A percentile compares a stretch with the other conserved stretches of the same genome.
Evolutionary conservation across 352 stramenopile species (phyloP).

Genomic region (Peronospora belbahrii): DNA sequence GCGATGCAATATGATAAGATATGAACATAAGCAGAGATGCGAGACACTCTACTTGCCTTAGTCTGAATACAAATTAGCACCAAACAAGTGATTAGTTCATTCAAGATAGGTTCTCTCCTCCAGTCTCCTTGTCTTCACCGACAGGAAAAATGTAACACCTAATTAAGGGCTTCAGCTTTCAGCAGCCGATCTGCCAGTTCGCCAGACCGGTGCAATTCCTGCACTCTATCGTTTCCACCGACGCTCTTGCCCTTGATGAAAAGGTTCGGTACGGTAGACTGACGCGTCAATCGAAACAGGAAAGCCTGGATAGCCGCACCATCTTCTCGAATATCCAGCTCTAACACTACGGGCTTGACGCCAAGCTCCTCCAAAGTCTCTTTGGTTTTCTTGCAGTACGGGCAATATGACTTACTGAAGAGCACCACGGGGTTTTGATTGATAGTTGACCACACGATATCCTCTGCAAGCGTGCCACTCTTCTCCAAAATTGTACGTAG

Average conservation of each 20-base stretch:
- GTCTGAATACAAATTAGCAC: neutral
- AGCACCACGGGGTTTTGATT: conserved; percentile 65
- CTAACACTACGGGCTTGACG: conserved; percentile 60
- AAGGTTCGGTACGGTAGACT: conserved; percentile 96
- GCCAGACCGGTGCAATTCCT: conserved; percentile 76
- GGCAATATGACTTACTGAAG: conserved; percentile 84
- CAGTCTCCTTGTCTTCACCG: conserved; percentile 2
- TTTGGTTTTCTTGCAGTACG: conserved; percentile 84
- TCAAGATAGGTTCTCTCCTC: conserved; percentile 5
- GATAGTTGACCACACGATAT: conserved; percentile 67
- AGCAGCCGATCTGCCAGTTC: conserved; percentile 88
- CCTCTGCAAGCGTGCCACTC: conserved; percentile 54
- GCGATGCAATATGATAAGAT: no score
- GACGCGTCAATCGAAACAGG: conserved; percentile 88
- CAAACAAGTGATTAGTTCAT: conserved; percentile 10
- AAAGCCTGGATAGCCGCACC: conserved; percentile 88
- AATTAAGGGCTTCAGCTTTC: conserved; percentile 46
- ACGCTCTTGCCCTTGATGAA: conserved; percentile 95
- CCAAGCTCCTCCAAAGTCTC: conserved; percentile 50
- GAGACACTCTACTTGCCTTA: neutral
- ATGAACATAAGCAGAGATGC: neutral
- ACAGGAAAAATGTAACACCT: conserved; percentile 4
- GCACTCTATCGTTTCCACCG: conserved; percentile 92
- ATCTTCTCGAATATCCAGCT: conserved; percentile 79
- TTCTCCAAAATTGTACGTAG: conserved; percentile 84